Conservation (phyloP, 176 grass and related monocot species). For the barley (Hordeum vulgare) region MorexV3_pseudomolecules_assembly NC_058521.1:577337892-577338391, state of each 20-base stretch:
- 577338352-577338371: too few relatives aligned
- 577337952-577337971: conserved; percentile 84
- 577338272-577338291: too few relatives aligned
- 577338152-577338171: background rate
- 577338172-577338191: background rate
- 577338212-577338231: background rate
- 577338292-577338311: too few relatives aligned
- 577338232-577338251: background rate
- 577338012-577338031: background rate
- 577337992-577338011: background rate
- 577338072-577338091: background rate
- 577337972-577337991: conserved; percentile 90
- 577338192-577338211: background rate
- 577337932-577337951: conserved; percentile 84
- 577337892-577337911: conserved; percentile 89
- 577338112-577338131: background rate
- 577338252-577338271: too few relatives aligned
- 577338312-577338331: too few relatives aligned
- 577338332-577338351: too few relatives aligned
- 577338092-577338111: background rate
- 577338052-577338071: background rate
- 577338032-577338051: background rate
- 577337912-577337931: conserved; percentile 97
- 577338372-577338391: too few relatives aligned
- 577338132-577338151: background rate